phyloP scores from a whole-genome alignment of 116 monocot genomes.

The Dioscorea cayenensis region DNA sequence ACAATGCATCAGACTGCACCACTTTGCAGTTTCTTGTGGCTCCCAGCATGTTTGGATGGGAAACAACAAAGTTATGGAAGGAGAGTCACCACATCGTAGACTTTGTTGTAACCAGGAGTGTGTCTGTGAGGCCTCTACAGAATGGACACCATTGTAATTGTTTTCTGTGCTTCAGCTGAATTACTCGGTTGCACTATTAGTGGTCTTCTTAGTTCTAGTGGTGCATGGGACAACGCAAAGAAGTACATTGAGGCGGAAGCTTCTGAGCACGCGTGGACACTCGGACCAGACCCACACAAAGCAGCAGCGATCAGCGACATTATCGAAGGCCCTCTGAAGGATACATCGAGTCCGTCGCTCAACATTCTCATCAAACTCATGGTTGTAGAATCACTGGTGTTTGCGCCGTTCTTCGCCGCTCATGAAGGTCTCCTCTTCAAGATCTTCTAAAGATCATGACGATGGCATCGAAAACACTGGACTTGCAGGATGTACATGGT shows the following conservation, averaged over 20 bases:
- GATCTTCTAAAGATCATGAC: neutral
- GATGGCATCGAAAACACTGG: neutral
- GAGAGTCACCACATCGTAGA: conserved; percentile 60
- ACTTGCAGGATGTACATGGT: no score
- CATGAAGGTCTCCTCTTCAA: conserved; percentile 32
- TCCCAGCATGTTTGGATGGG: conserved; percentile 57
- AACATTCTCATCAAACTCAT: conserved; percentile 42
- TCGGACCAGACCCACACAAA: conserved; percentile 35
- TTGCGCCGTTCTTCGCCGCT: conserved; percentile 33
- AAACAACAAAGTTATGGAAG: conserved; percentile 53
- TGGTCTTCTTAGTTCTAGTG: conserved; percentile 86
- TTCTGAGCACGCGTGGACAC: conserved; percentile 26
- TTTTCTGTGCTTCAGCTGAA: conserved; percentile 83
- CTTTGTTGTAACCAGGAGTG: conserved; percentile 53
- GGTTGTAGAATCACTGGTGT: conserved; percentile 38
- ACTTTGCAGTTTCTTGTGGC: conserved; percentile 58
- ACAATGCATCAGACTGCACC: no score
- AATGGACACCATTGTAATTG: conserved; percentile 60
- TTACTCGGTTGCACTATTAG: conserved; percentile 88
- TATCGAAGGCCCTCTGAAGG: conserved; percentile 37
- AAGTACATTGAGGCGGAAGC: conserved; percentile 40
- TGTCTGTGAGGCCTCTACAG: conserved; percentile 90
- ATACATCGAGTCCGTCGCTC: conserved; percentile 35
- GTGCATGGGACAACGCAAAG: conserved; percentile 44
- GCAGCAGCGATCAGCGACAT: conserved; percentile 38